phyloP scores from a whole-genome alignment of 2,329 filamentous ascomycete genomes.

The Rhynchosporium secalis region DNA sequence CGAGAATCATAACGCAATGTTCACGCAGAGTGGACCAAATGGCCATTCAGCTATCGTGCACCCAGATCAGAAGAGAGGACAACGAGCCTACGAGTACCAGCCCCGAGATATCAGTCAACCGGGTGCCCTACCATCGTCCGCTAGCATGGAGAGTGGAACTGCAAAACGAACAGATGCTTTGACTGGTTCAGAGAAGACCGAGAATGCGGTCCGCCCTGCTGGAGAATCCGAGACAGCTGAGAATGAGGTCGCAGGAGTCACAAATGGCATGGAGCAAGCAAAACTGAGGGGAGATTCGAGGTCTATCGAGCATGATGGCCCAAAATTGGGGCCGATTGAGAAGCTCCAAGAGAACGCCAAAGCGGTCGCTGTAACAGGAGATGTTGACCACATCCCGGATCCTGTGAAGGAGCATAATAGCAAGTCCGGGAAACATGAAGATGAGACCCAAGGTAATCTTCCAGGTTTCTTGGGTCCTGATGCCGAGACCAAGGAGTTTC shows the following conservation, averaged over 20 bases:
- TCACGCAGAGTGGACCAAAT: conserved; percentile 36
- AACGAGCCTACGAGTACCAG: conserved; percentile 29
- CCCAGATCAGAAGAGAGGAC: conserved; percentile 20
- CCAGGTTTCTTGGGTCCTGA: conserved; percentile 27
- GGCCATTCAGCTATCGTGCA: conserved; percentile 33
- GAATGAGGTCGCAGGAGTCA: conserved; percentile 5
- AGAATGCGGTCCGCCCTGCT: conserved; percentile 25
- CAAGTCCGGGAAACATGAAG: not conserved
- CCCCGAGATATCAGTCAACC: conserved; percentile 26
- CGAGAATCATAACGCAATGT: conserved; percentile 34
- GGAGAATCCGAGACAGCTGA: not conserved
- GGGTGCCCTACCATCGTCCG: not conserved
- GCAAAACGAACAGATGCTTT: conserved; percentile 6
- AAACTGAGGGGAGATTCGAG: conserved; percentile 16
- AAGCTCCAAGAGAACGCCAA: conserved; percentile 30
- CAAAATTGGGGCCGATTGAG: conserved; percentile 24
- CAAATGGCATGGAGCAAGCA: conserved; percentile 16
- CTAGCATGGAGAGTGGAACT: not conserved
- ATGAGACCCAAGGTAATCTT: not conserved
- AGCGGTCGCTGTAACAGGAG: conserved; percentile 30
- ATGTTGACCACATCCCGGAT: conserved; percentile 33
- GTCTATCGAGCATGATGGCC: conserved; percentile 19
- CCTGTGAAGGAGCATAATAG: conserved; percentile 8
- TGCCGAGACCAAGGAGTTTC: conserved; percentile 29
- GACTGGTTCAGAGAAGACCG: conserved; percentile 26